Evolutionary conservation across 2,329 filamentous ascomycete genomes (phyloP).

Genomic region (Colletotrichum paranaense): DNA sequence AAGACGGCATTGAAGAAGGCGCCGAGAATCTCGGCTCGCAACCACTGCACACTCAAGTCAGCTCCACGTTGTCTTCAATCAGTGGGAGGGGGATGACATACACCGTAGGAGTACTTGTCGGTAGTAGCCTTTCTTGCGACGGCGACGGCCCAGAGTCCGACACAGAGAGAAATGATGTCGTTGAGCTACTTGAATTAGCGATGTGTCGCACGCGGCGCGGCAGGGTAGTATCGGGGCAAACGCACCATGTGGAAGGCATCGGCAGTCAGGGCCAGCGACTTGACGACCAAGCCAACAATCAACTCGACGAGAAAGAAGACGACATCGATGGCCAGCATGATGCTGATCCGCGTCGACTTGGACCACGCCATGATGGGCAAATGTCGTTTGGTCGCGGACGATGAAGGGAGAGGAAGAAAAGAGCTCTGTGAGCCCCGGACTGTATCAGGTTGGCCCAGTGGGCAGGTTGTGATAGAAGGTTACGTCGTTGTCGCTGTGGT

Average conservation of each 20-base stretch:
- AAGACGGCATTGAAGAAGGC: conserved; percentile 98
- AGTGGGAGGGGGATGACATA: conserved; percentile 56
- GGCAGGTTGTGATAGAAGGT: not conserved
- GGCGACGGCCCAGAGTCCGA: conserved; percentile 95
- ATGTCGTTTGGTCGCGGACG: not conserved
- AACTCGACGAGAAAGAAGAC: conserved; percentile 93
- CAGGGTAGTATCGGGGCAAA: conserved; percentile 24
- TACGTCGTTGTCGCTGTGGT: conserved; percentile 13
- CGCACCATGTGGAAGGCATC: conserved; percentile 98
- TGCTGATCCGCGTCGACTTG: conserved; percentile 90
- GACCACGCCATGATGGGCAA: conserved; percentile 79
- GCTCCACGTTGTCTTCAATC: not conserved
- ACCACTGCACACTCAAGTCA: conserved; percentile 70
- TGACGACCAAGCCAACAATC: conserved; percentile 84
- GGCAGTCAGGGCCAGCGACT: conserved; percentile 92
- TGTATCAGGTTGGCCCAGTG: conserved; percentile 15
- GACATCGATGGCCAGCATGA: conserved; percentile 91
- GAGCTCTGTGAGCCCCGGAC: conserved; percentile 20
- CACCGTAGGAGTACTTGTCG: conserved; percentile 94
- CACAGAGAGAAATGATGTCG: conserved; percentile 93
- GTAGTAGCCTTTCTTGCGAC: conserved; percentile 87
- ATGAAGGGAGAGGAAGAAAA: not conserved
- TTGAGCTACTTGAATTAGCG: conserved; percentile 73
- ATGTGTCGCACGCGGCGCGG: conserved; percentile 33
- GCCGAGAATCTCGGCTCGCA: conserved; percentile 95